phyloP scores from a whole-genome alignment of 129 eudicot genomes.

The Chrysanthemum lavandulifolium region DNA sequence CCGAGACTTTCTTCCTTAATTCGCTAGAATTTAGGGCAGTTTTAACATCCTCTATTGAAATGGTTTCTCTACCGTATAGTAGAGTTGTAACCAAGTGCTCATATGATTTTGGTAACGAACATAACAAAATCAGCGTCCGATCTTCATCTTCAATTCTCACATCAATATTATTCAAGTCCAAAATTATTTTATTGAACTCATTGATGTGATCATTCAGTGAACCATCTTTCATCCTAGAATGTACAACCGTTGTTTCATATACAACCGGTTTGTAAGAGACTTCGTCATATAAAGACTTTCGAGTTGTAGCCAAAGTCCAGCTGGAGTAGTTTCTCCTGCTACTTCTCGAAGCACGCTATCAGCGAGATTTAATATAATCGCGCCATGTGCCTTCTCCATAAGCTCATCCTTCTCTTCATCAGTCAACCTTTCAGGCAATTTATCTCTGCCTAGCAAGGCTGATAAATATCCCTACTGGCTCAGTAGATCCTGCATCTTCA shows the following conservation, averaged over 20 bases:
- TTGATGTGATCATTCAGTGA: no score
- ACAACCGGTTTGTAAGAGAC: background rate
- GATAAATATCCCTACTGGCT: background rate
- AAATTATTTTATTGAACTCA: background rate
- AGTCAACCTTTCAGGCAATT: background rate
- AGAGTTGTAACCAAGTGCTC: background rate
- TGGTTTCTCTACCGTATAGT: no score
- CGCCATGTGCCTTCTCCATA: background rate
- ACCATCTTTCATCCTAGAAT: background rate
- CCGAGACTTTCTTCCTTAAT: background rate
- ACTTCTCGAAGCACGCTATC: background rate
- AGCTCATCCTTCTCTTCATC: background rate
- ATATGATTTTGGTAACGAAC: background rate
- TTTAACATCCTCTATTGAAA: no score
- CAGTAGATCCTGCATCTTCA: no score
- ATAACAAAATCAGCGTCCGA: background rate
- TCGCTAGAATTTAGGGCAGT: background rate
- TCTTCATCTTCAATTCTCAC: background rate
- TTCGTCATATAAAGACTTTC: background rate
- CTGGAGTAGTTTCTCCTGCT: background rate
- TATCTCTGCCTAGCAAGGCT: background rate
- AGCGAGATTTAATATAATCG: background rate
- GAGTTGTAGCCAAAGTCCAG: background rate
- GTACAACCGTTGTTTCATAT: background rate
- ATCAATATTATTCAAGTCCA: no score